phyloP scores from a whole-genome alignment of 768 basidiomycete genomes.

The Mycena olivaceomarginata region DNA sequence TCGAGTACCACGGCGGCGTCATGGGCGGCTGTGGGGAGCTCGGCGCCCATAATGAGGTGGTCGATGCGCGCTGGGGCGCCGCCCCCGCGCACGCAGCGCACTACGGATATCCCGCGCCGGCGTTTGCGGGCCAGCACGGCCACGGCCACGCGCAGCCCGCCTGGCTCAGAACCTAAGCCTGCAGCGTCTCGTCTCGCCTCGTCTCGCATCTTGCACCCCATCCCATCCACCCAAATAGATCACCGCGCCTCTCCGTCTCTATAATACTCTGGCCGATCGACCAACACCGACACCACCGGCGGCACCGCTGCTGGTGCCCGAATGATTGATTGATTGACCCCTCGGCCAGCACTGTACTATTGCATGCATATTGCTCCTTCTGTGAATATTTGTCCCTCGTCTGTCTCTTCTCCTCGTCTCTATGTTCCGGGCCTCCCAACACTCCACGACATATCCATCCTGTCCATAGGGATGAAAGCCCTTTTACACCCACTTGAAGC shows the following conservation, averaged over 20 bases:
- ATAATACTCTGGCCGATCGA: slow-evolving; percentile 50
- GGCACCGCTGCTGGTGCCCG: slow-evolving; percentile 5
- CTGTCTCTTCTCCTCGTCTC: slow-evolving; percentile 53
- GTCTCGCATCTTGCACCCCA: slow-evolving; percentile 27
- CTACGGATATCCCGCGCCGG: slow-evolving; percentile 64
- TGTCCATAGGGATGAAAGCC: slow-evolving; percentile 68
- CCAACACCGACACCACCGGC: slow-evolving; percentile 44
- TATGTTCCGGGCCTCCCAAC: slow-evolving; percentile 55
- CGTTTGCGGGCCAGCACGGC: slow-evolving; percentile 64
- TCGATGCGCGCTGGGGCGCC: slow-evolving; percentile 67
- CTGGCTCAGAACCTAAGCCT: slow-evolving; percentile 68
- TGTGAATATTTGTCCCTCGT: slow-evolving; percentile 59
- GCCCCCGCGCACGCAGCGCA: slow-evolving; percentile 50
- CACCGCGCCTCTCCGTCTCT: slow-evolving; percentile 49
- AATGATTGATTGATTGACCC: slow-evolving; percentile 15
- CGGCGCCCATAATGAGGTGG: slow-evolving; percentile 56
- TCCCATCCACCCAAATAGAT: slow-evolving; percentile 45
- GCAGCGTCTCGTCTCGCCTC: slow-evolving; percentile 26
- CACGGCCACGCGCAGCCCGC: slow-evolving; percentile 66
- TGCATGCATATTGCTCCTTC: slow-evolving; percentile 42
- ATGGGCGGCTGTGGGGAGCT: slow-evolving; percentile 62
- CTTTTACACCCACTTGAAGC: slow-evolving; percentile 45
- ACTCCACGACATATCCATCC: slow-evolving; percentile 80
- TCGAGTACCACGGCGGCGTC: slow-evolving; percentile 70
- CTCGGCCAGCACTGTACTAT: slow-evolving; percentile 55